Base-by-base conservation (phyloP, 2,329 filamentous ascomycete genomes). In the Cladophialophora carrionii region DNA sequence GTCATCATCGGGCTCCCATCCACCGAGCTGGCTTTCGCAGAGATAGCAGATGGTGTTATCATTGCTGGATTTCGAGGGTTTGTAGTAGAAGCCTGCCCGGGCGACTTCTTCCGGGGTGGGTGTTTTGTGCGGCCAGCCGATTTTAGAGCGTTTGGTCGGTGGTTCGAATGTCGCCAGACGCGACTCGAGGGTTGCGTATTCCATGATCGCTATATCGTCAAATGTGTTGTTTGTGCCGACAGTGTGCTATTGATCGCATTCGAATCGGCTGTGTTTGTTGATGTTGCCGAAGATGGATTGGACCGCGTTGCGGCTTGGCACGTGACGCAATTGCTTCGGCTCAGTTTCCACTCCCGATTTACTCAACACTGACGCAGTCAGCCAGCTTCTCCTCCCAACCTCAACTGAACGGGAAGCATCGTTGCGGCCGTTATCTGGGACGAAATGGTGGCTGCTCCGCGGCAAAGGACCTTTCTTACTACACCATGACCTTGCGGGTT, bases 41-140 rank as follows among this genome's bases (percentile, higher is more conserved):
- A 92, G 83, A 77, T 96, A 98, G 77, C 95, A 99, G 71, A 87
- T 85, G 55, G 91, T 91, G 76, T 98, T 98, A 77, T 99, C 95
- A 43, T 88, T 88, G 73, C 88, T 90, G 54, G 86, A 84, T 58
- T 86, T 82, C 14, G 85, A 87, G 1, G 95, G 94, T 66, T 88
- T 86, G 79, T 91, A 98, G 79, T 89, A 95, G 80, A 99, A 96
- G 43, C 95, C 95, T 63, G 95, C 94, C 74, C 86, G 87, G 4
- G 95, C 94, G 72, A 99, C 88, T 90, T 89, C 85, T 70, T 86
- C 83, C 12, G 88, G 83, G 0, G 86, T 81, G 1, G 91, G 86
- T 31, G 79, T 83, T 68, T 85, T 83, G 76, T 96, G 91, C 24
- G 94, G 92, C 95, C 95, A 99, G 76, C 78, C 60, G 74, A 80